These are phyloP conservation scores for Conringia planisiliqua DNA, from an alignment of 345 rosid genomes.

Conservation along the genomic window DNA sequence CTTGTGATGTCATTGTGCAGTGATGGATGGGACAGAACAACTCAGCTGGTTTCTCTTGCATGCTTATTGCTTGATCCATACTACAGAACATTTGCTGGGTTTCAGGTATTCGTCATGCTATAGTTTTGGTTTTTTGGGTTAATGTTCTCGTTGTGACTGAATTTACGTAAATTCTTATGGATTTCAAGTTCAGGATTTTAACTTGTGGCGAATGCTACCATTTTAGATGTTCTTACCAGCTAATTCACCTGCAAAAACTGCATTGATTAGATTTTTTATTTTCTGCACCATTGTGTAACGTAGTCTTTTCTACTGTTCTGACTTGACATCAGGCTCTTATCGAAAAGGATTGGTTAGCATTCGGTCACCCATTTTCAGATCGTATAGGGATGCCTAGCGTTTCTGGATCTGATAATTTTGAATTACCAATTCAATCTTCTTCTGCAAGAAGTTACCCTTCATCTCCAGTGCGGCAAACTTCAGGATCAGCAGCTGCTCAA, in stretches of 20 bases:
- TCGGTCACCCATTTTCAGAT: conserved; percentile 97
- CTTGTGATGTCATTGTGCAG: conserved; percentile 42
- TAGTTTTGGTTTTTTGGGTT: neutral
- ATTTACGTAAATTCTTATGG: neutral
- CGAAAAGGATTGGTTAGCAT: conserved; percentile 99
- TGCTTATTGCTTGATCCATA: conserved; percentile 93
- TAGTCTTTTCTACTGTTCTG: conserved; percentile 8
- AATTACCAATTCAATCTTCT: conserved; percentile 73
- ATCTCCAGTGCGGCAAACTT: conserved; percentile 66
- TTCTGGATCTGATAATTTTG: conserved; percentile 55
- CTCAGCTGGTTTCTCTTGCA: conserved; percentile 92
- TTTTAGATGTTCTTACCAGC: conserved; percentile 1
- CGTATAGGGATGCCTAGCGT: conserved; percentile 85
- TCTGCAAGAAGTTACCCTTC: conserved; percentile 62
- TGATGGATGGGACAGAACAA: conserved; percentile 99
- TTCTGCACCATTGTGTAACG: conserved; percentile 18
- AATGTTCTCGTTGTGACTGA: conserved; percentile 14
- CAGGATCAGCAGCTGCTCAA: conserved; percentile 59
- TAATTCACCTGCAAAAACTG: neutral
- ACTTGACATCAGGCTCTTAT: conserved; percentile 65
- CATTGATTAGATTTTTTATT: conserved; percentile 7
- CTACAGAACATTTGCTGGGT: conserved; percentile 85
- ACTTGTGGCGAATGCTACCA: conserved; percentile 14
- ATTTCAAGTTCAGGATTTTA: conserved; percentile 2
- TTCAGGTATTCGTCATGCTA: conserved; percentile 64